phyloP scores from a whole-genome alignment of 768 basidiomycete species.

The Tephrocybe sp. region DNA sequence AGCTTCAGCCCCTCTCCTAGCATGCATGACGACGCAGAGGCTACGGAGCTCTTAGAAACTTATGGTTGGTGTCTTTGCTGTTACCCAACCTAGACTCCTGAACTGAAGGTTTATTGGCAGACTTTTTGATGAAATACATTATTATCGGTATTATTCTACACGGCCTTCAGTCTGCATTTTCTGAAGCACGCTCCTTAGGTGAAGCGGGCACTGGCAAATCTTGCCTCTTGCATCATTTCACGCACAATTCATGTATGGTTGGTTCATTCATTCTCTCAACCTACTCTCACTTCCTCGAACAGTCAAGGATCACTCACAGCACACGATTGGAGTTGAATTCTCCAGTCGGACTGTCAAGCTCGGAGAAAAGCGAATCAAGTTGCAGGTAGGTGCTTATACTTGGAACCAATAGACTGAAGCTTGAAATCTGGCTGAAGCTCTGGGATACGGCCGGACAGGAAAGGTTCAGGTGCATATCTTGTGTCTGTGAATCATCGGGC shows the following conservation, averaged over 20 bases:
- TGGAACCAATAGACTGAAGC: not conserved
- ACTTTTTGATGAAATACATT: conserved; percentile 99
- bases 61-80: conserved; percentile 60
- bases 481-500: not conserved
- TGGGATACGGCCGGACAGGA: conserved; percentile 99
- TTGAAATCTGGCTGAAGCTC: conserved; percentile 45
- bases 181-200: conserved; percentile 46
- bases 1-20: conserved; percentile 14
- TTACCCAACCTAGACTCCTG: not conserved
- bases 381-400: conserved; percentile 64
- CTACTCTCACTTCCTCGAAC: conserved; percentile 9
- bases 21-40: conserved; percentile 77
- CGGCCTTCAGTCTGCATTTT: conserved; percentile 10
- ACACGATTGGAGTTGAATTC: conserved; percentile 99
- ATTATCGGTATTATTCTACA: conserved; percentile 69
- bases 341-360: conserved; percentile 91
- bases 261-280: not conserved
- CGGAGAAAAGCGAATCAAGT: conserved; percentile 92
- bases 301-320: conserved; percentile 97
- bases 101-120: conserved; percentile 40
- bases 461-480: conserved; percentile 67
- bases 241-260: conserved; percentile 88
- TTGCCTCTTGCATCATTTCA: conserved; percentile 94
- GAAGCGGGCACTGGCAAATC: conserved; percentile 98
- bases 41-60: conserved; percentile 91